Percentiles rank a stretch among this genome's conserved stretches.
phyloP scores from a whole-genome alignment of 2,329 filamentous ascomycete genomes.

The Rhynchosporium secalis region DNA sequence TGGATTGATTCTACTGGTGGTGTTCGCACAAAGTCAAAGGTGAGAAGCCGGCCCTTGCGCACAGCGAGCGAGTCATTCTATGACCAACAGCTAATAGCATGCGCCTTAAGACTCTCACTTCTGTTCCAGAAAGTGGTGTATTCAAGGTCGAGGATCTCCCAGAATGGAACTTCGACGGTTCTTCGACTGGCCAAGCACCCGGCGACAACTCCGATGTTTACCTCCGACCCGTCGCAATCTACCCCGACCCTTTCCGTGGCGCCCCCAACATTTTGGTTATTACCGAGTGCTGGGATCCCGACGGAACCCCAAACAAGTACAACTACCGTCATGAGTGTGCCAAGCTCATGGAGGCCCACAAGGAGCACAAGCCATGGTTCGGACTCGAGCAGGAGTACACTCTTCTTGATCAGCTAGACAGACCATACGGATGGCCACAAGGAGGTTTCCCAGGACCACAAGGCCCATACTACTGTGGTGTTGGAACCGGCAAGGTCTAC shows the following conservation, averaged over 20 bases:
- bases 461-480: conserved; percentile 97
- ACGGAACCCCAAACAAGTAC: conserved; percentile 96
- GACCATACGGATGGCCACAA: conserved; percentile 89
- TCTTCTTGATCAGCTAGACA: conserved; percentile 78
- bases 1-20: conserved; percentile 87
- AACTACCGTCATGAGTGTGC: conserved; percentile 93
- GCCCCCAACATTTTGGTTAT: conserved; percentile 93
- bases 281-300: conserved; percentile 89
- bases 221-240: conserved; percentile 86
- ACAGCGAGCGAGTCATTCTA: conserved; percentile 5
- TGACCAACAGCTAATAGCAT: conserved; percentile 18
- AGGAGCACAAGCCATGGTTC: conserved; percentile 88
- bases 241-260: conserved; percentile 86
- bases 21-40: conserved; percentile 92
- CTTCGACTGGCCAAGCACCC: conserved; percentile 87
- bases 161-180: conserved; percentile 85
- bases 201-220: conserved; percentile 98
- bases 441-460: conserved; percentile 78
- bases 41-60: conserved; percentile 51
- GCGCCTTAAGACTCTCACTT: conserved; percentile 58
- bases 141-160: conserved; percentile 62
- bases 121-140: conserved; percentile 49
- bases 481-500: conserved; percentile 94
- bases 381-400: conserved; percentile 98
- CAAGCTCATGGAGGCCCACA: conserved; percentile 86